phyloP scores from a whole-genome alignment of 768 basidiomycete species.

The Cystoderma amianthinum region DNA sequence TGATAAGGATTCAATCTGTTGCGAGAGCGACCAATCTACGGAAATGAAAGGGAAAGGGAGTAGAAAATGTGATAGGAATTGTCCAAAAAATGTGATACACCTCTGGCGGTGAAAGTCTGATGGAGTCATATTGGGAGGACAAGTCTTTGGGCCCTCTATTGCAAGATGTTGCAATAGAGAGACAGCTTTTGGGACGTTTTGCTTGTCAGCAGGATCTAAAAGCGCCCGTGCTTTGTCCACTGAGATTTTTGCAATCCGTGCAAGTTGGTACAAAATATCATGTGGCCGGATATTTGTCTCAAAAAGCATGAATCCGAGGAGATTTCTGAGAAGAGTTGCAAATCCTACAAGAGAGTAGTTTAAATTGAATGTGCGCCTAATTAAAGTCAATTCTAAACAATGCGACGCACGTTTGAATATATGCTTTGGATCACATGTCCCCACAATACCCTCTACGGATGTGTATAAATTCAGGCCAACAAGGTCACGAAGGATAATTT shows the following conservation, averaged over 20 bases:
- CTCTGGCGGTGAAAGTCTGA: not conserved
- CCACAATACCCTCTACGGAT: slow-evolving; percentile 4
- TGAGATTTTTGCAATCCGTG: slow-evolving; percentile 3
- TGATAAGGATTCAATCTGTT: slow-evolving; percentile 12
- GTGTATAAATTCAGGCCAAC: slow-evolving; percentile 12
- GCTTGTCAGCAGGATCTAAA: slow-evolving; percentile 14
- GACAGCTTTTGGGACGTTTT: slow-evolving; percentile 17
- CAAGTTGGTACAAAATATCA: slow-evolving; percentile 3
- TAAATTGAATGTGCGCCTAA: too few species aligned
- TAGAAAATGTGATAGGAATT: slow-evolving; percentile 7
- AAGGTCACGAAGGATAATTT: too few species aligned
- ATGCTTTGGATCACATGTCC: slow-evolving; percentile 16
- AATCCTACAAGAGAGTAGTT: too few species aligned
- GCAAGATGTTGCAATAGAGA: slow-evolving; percentile 5
- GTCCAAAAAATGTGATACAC: slow-evolving; percentile 5
- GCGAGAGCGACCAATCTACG: slow-evolving; percentile 8
- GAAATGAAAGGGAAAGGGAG: slow-evolving; percentile 12
- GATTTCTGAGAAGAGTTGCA: slow-evolving; percentile 7
- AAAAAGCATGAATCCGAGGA: slow-evolving; percentile 6
- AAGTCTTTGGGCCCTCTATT: not conserved
- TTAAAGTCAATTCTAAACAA: too few species aligned
- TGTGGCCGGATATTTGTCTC: slow-evolving; percentile 5
- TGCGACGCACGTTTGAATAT: slow-evolving; percentile 15
- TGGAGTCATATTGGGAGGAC: too few species aligned
- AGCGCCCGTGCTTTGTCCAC: slow-evolving; percentile 5